These are phyloP conservation scores for Parsonsia alboflavescens DNA, from an alignment of 257 asterid genomes.

Conservation along the genomic window DNA sequence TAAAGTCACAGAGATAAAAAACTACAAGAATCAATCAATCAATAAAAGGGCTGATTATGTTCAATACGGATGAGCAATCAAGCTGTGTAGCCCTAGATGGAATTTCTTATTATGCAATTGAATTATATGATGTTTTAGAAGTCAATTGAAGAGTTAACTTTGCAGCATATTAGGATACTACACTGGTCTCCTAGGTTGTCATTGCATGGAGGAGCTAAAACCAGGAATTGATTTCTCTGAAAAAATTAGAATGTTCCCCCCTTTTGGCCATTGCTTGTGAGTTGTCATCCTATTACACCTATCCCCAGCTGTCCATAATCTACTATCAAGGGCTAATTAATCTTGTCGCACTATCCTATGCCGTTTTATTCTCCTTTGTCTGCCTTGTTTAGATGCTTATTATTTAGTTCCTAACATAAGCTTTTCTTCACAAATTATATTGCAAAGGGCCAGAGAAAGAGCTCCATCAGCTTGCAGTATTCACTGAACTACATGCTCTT, in stretches of 20 bases:
- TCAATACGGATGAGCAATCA: background rate
- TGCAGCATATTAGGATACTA: background rate
- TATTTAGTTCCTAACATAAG: conserved; percentile 11
- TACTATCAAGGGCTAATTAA: background rate
- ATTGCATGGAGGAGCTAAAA: background rate
- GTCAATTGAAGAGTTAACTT: background rate
- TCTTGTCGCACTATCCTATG: background rate
- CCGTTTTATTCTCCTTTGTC: background rate
- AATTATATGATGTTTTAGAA: background rate
- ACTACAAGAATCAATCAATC: background rate
- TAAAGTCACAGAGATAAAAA: background rate
- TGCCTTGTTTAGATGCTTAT: background rate
- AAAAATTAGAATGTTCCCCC: background rate
- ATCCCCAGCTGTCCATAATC: background rate
- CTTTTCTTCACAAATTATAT: conserved; percentile 22
- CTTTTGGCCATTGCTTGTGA: too few species aligned
- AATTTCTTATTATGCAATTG: background rate
- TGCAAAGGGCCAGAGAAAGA: conserved; percentile 82
- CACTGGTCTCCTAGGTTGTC: background rate
- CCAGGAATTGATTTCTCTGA: background rate
- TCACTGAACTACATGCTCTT: conserved; percentile 73
- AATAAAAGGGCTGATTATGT: background rate
- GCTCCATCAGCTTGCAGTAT: conserved; percentile 69
- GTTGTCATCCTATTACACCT: background rate
- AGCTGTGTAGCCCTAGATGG: background rate